Conservation (phyloP, 2,329 filamentous ascomycete species). For the Neonectria coccinea region DNA sequence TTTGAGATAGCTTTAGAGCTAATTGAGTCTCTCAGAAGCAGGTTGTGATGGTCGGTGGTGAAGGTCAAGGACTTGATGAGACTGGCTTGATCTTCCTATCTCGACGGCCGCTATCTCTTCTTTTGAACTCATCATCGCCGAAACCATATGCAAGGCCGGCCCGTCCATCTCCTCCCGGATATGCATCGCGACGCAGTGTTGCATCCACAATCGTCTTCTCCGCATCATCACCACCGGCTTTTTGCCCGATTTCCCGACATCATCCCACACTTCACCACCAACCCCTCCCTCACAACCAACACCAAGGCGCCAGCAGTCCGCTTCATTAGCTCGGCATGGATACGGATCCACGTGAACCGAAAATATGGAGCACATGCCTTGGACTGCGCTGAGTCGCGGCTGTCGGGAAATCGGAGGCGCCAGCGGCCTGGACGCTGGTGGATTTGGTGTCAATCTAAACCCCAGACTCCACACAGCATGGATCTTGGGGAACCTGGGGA, state of each 20-base stretch:
- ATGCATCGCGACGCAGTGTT: constrained; percentile 12
- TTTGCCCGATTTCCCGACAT: constrained; percentile 28
- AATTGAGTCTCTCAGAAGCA: background rate
- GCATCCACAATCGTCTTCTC: background rate
- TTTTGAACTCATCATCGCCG: constrained; percentile 1
- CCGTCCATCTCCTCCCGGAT: background rate
- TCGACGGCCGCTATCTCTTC: background rate
- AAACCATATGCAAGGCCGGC: background rate
- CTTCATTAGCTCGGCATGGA: constrained; percentile 16
- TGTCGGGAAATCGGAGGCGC: constrained; percentile 21
- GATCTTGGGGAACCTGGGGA: constrained; percentile 25
- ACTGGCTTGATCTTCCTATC: background rate
- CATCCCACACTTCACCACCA: background rate
- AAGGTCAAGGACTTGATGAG: background rate
- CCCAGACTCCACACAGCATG: constrained; percentile 12
- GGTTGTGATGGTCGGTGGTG: background rate
- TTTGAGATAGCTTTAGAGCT: background rate
- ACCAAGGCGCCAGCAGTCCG: background rate
- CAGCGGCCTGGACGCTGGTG: background rate
- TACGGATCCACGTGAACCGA: background rate
- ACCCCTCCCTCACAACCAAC: background rate
- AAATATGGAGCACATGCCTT: background rate
- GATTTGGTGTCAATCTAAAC: constrained; percentile 11
- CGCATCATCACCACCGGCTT: constrained; percentile 13
- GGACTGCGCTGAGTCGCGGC: background rate